Evolutionary conservation across 208 protist genomes (phyloP), one percentile per base, ranked within the genome.

Genomic region (Angomonas desouzai): DNA sequence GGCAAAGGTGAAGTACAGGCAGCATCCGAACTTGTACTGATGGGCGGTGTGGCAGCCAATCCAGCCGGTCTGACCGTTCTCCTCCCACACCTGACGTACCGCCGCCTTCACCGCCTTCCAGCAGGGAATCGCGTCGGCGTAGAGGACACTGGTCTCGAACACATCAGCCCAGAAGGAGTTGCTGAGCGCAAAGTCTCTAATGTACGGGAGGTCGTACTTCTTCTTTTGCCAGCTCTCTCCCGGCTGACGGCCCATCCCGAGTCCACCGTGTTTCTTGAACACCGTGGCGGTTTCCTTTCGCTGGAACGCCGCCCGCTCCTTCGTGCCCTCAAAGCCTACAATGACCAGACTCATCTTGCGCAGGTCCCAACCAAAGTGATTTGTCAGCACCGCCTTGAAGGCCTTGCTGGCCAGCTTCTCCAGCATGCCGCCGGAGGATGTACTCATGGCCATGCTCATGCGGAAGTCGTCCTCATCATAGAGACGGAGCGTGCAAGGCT

Each of bases 151-250:
- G 62, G 92, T 97, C 73, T 97, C 89, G 64, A 97, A 91, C 20
- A 97, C 92, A 64, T 97, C 92, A 13, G 89, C 87, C 89, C 92
- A 97, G 65, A 88, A 83, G 0, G 77, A 81, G 36, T 91, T 74
- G 27, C 80, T 78, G 7, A 96, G 76, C 3, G 83, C 80, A 56
- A 97, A 93, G 69, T 97, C 92, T 16, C 92, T 84, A 43, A 97
- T 85, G 74, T 95, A 93, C 16, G 92, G 92, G 49, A 95, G 77
- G 70, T 97, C 92, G 76, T 97, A 97, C 72, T 97, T 97, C 74
- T 95, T 97, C 72, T 94, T 85, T 72, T 94, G 89, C 92, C 92
- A 97, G 68, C 79, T 87, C 33, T 65, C 68, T 18, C 92, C 92
- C 13, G 92, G 74, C 7, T 73, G 72, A 33, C 45, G 59, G 1